These are phyloP conservation scores for Pseudozyma hubeiensis DNA, from an alignment of 1,284 basidiomycete species.

Conservation along the genomic window DNA sequence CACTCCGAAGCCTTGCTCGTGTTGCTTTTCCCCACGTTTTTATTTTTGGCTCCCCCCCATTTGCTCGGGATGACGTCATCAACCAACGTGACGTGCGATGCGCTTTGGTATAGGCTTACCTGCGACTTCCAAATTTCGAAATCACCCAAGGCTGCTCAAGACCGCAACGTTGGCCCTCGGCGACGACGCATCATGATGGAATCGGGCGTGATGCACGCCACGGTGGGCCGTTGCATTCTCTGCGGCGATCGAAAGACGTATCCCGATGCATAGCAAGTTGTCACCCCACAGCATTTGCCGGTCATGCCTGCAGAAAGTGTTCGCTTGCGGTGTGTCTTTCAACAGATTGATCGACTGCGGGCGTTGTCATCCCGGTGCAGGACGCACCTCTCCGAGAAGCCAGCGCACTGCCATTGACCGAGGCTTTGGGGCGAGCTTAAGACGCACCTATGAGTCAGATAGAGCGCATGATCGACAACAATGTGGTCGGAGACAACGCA, in stretches of 20 bases:
- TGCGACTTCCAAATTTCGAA: not conserved
- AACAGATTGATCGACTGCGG: no score
- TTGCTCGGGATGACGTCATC: not conserved
- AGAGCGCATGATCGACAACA: conserved; percentile 2
- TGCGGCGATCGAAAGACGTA: not conserved
- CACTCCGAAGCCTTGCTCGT: not conserved
- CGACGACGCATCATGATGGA: conserved; percentile 4
- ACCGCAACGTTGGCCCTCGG: not conserved
- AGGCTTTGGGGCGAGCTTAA: not conserved
- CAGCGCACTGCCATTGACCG: no score
- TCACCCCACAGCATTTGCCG: no score
- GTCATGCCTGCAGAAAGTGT: no score
- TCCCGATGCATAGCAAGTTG: no score
- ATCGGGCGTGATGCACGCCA: conserved; percentile 2
- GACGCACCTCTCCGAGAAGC: no score
- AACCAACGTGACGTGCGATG: not conserved
- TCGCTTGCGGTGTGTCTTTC: no score
- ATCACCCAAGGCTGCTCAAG: not conserved
- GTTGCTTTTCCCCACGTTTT: conserved; percentile 12
- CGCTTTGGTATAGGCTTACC: no score
- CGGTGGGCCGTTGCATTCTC: not conserved
- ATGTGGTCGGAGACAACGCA: not conserved
- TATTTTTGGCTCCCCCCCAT: not conserved
- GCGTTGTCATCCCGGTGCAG: no score
- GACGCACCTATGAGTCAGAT: conserved; percentile 15